phyloP scores from a whole-genome alignment of 2,329 filamentous ascomycete genomes.

The Xylaria sp. region DNA sequence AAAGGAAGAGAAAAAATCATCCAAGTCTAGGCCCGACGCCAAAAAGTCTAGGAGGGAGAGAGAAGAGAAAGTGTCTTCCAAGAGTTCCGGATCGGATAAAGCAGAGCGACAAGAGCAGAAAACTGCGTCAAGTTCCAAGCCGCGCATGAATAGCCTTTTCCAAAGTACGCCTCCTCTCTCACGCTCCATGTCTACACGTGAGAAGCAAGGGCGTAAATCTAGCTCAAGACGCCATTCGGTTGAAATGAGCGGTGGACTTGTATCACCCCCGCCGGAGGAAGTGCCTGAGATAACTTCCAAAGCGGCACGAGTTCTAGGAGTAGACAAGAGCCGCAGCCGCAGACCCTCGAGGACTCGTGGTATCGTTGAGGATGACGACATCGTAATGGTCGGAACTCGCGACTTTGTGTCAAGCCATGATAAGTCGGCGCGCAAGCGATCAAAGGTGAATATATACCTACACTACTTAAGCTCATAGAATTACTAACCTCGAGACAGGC shows the following conservation, averaged over 20 bases:
- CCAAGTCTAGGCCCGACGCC: constrained; percentile 74
- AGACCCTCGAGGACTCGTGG: constrained; percentile 58
- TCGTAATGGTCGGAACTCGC: constrained; percentile 58
- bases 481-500: constrained; percentile 41
- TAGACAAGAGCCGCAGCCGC: constrained; percentile 56
- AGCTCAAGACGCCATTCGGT: constrained; percentile 75
- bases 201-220: constrained; percentile 67
- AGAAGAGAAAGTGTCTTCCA: constrained; percentile 69
- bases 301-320: constrained; percentile 79
- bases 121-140: constrained; percentile 62
- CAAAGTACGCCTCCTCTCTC: constrained; percentile 73
- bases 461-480: neutral
- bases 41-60: constrained; percentile 67
- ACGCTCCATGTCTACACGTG: constrained; percentile 74
- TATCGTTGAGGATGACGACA: constrained; percentile 60
- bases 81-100: constrained; percentile 78
- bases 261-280: constrained; percentile 78
- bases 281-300: constrained; percentile 74
- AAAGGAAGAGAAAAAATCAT: constrained; percentile 66
- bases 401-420: constrained; percentile 57
- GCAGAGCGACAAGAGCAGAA: constrained; percentile 51
- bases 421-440: constrained; percentile 57
- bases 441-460: constrained; percentile 57
- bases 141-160: constrained; percentile 73
- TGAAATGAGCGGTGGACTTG: constrained; percentile 71